These are phyloP conservation scores for Sequoiadendron giganteum DNA, from an alignment of 75 land plant genomes.

Conservation along the genomic window DNA sequence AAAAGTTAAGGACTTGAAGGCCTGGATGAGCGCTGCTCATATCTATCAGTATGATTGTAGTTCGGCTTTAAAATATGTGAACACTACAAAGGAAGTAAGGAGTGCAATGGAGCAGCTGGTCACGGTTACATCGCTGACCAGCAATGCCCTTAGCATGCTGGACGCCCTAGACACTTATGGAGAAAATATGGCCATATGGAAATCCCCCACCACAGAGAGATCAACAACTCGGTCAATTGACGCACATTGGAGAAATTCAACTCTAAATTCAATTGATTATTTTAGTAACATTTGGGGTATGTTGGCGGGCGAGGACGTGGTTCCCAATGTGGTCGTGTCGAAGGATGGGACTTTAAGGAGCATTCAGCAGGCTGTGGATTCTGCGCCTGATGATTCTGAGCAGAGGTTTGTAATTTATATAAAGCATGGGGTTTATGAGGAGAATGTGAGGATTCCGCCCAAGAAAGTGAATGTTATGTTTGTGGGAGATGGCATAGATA, in stretches of 20 bases:
- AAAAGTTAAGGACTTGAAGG: conserved; percentile 31
- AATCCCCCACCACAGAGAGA: conserved; percentile 27
- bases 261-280: background rate
- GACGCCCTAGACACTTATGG: conserved; percentile 35
- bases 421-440: conserved; percentile 47
- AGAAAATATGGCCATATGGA: conserved; percentile 25
- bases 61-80: conserved; percentile 26
- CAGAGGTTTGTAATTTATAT: conserved; percentile 35
- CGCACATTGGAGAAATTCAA: background rate
- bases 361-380: conserved; percentile 51
- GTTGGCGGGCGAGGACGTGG: conserved; percentile 8
- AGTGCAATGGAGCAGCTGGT: background rate
- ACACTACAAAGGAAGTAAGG: background rate
- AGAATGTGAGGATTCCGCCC: conserved; percentile 42
- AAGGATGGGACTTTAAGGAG: conserved; percentile 19
- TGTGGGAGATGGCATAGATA: conserved; percentile 55
- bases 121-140: conserved; percentile 16
- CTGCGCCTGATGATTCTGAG: conserved; percentile 30
- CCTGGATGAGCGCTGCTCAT: conserved; percentile 43
- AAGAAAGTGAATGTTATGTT: conserved; percentile 36
- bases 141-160: conserved; percentile 45
- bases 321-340: conserved; percentile 45
- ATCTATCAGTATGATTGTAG: conserved; percentile 30
- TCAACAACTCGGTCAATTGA: background rate
- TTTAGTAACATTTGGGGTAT: background rate